Conservation (phyloP, 2,329 filamentous ascomycete species). For the Fusarium incarnatum region DNA sequence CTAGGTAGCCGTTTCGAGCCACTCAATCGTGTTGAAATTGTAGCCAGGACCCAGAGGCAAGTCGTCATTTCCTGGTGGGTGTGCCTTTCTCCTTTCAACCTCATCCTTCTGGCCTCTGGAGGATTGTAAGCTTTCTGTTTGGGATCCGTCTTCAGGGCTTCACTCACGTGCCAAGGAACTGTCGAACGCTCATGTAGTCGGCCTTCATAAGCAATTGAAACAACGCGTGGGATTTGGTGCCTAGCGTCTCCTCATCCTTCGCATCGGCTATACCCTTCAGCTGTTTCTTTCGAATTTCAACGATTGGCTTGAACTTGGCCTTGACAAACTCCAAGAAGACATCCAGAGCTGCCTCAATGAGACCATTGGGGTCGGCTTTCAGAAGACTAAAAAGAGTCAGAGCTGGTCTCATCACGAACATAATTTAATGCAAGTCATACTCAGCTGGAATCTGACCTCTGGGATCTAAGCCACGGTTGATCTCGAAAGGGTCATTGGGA, state of each 20-base stretch:
- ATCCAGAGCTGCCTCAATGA: too few relatives aligned
- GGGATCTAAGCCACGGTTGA: conserved; percentile 3
- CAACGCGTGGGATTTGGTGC: background rate
- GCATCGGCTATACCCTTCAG: too few relatives aligned
- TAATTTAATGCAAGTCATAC: background rate
- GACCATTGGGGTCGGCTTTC: too few relatives aligned
- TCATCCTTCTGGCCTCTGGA: background rate
- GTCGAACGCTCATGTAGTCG: conserved; percentile 29
- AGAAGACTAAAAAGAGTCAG: too few relatives aligned
- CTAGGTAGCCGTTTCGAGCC: conserved; percentile 11
- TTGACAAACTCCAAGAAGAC: background rate
- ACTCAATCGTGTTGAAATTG: conserved; percentile 21
- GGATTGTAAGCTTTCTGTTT: background rate
- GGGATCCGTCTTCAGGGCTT: too few relatives aligned
- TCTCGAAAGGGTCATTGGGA: conserved; percentile 7
- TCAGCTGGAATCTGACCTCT: background rate
- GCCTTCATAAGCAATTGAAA: conserved; percentile 24
- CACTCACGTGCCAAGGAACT: conserved; percentile 35
- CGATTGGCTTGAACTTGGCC: background rate
- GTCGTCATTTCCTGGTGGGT: background rate
- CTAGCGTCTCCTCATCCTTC: too few relatives aligned
- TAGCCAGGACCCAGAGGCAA: background rate
- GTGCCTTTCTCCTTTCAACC: too few relatives aligned
- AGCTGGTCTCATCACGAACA: background rate
- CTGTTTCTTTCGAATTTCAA: too few relatives aligned